Percentiles rank a stretch among this genome's conserved stretches.
These are phyloP conservation scores for Parathielavia appendiculata DNA, from an alignment of 495 filamentous ascomycete genomes.

Conservation along the genomic window DNA sequence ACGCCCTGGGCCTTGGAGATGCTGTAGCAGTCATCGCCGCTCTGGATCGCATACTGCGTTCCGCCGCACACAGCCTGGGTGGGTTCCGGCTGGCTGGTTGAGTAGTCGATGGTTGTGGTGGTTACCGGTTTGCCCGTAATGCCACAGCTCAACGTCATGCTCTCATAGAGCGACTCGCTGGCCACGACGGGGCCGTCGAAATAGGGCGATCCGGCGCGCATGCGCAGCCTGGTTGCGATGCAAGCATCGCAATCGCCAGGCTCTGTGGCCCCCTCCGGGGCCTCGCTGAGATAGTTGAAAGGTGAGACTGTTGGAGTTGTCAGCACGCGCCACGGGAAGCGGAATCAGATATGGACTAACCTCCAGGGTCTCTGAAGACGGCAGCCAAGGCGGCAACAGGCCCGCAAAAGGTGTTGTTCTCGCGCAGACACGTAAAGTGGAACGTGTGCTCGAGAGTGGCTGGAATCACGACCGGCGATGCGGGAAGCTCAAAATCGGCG, in stretches of 20 bases:
- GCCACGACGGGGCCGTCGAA: constrained; percentile 15
- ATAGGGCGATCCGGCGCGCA: constrained; percentile 22
- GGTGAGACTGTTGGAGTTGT: neutral
- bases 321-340: too few species aligned
- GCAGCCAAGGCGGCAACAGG: constrained; percentile 12
- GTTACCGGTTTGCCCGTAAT: constrained; percentile 5
- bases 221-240: constrained; percentile 15
- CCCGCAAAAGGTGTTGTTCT: constrained; percentile 14
- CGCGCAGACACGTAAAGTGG: constrained; percentile 17
- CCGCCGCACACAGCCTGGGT: constrained; percentile 17
- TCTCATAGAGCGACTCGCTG: constrained; percentile 15
- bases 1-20: constrained; percentile 20
- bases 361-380: constrained; percentile 6
- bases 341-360: too few species aligned
- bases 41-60: constrained; percentile 18
- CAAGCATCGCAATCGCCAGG: constrained; percentile 19
- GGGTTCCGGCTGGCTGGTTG: neutral
- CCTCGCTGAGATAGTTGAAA: constrained; percentile 1
- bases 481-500: constrained; percentile 4
- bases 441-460: constrained; percentile 10
- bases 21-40: constrained; percentile 17
- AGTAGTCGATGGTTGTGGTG: constrained; percentile 2
- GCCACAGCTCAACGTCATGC: constrained; percentile 22
- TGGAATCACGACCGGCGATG: constrained; percentile 17
- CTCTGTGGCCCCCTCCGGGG: neutral